phyloP scores from a whole-genome alignment of 495 filamentous ascomycete genomes.

The Aspergillus campestris region DNA sequence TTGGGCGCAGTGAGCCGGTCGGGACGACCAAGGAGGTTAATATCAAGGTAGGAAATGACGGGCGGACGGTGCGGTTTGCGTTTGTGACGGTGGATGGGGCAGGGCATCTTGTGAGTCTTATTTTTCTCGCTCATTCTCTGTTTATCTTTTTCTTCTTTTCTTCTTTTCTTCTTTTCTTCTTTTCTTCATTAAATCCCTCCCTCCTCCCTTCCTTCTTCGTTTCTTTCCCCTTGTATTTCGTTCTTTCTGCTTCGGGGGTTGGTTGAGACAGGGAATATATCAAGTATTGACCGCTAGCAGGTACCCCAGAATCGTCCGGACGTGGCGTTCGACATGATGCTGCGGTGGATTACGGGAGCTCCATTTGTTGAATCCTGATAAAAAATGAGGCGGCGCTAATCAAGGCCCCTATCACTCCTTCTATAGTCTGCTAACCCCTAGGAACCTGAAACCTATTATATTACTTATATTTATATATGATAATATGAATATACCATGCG shows the following conservation, averaged over 20 bases:
- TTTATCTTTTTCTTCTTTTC: too few species aligned
- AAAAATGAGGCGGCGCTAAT: not conserved
- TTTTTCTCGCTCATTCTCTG: not conserved
- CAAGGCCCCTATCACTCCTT: too few species aligned
- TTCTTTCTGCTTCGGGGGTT: too few species aligned
- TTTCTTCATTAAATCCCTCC: too few species aligned
- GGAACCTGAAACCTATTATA: too few species aligned
- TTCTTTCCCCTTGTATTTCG: too few species aligned
- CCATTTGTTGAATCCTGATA: slow-evolving; percentile 14
- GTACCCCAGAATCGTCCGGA: slow-evolving; percentile 29
- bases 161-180: too few species aligned
- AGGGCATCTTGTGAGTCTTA: slow-evolving; percentile 19
- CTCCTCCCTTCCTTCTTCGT: too few species aligned
- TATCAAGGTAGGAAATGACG: slow-evolving; percentile 1
- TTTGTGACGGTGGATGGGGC: slow-evolving; percentile 20
- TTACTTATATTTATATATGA: too few species aligned
- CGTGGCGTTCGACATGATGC: slow-evolving; percentile 26
- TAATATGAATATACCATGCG: too few species aligned
- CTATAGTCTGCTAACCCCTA: too few species aligned
- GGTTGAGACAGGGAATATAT: not conserved
- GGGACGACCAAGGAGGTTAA: slow-evolving; percentile 17
- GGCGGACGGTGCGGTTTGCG: slow-evolving; percentile 15
- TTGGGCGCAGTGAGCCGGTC: slow-evolving; percentile 7
- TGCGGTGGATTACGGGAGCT: slow-evolving; percentile 23
- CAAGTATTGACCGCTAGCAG: slow-evolving; percentile 10